A percentile compares a stretch with the other conserved stretches of the same genome.
Conservation (phyloP, 2,329 filamentous ascomycete genomes). For the Trichoderma afroharzianum region DNA sequence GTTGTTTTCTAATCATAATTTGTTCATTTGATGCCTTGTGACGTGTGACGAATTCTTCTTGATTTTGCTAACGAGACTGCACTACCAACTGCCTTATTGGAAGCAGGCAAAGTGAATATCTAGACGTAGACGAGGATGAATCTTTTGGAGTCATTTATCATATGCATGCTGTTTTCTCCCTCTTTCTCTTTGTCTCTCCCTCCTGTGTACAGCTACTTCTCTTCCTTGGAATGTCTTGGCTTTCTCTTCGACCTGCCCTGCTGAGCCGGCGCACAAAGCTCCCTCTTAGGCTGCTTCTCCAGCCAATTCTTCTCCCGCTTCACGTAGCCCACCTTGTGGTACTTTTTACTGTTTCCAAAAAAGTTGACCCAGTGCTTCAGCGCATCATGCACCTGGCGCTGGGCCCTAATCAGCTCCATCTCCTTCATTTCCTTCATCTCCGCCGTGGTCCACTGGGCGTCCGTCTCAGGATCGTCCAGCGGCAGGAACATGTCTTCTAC, state of each 20-base stretch:
- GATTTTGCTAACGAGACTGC: neutral
- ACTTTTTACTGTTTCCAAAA: slow-evolving; percentile 76
- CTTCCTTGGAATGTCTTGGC: slow-evolving; percentile 30
- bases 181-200: no score
- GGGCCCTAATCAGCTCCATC: slow-evolving; percentile 63
- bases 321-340: slow-evolving; percentile 75
- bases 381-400: slow-evolving; percentile 60
- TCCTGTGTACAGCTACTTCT: neutral
- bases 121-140: neutral
- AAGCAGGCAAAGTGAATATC: neutral
- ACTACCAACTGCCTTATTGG: neutral
- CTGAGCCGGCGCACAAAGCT: slow-evolving; percentile 68
- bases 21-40: neutral
- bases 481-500: slow-evolving; percentile 82
- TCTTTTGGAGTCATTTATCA: neutral
- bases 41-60: neutral
- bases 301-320: slow-evolving; percentile 58
- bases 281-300: slow-evolving; percentile 56
- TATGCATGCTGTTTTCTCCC: neutral
- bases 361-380: slow-evolving; percentile 81
- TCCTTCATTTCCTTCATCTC: slow-evolving; percentile 53
- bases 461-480: slow-evolving; percentile 58
- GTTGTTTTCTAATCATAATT: neutral
- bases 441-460: slow-evolving; percentile 52
- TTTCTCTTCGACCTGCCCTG: slow-evolving; percentile 50